Base-by-base conservation (phyloP, 2,329 filamentous ascomycete species). In the Sclerotinia trifoliorum region DNA sequence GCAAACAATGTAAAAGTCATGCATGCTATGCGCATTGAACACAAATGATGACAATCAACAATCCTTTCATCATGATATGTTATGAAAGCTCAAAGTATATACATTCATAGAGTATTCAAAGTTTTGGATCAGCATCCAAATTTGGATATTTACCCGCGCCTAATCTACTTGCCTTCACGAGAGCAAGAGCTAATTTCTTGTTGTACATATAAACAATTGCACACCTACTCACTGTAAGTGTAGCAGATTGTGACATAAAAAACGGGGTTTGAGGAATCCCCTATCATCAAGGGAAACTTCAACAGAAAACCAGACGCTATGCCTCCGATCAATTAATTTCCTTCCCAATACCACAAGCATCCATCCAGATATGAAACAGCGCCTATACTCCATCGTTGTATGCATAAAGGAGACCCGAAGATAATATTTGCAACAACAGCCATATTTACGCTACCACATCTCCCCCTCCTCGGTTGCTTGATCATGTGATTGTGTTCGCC, bases 361-460 rank as follows among this genome's bases (percentile, higher is more conserved):
- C 65, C 70, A 71, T 70, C 74, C 70, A 68, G 58, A 70, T 56
- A 58, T 60, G 60, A 70, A 70, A 69, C 56, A 74, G 72, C 74
- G 70, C 75, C 75, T 19, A 64, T 72, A 76, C 76, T 75, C 75
- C 76, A 74, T 74, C 75, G 69, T 75, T 46, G 73, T 75, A 76
- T 77, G 75, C 75, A 75, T 73, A 65, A 75, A 71, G 32, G 70
- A 64, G 63, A 68, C 51, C 24, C 35, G 13, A 17, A 57, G 44
- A 56, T 62, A 44, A 51, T 49, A 8, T 65, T 42, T 65, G 51
- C 60, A 57, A 64, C 66, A 56, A 51, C n/a, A 35, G n/a, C 29
- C 32, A 35, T 39, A 44, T 17, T 60, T 42, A n/a, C 49, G 52
- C 75, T 69, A 78, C 76, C 76, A 78, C 76, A 77, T 78, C 35